Evolutionary conservation across 2,329 filamentous ascomycete genomes (phyloP), one percentile per base, ranked within the genome.

Genomic region (Penicillium vulpinum): DNA sequence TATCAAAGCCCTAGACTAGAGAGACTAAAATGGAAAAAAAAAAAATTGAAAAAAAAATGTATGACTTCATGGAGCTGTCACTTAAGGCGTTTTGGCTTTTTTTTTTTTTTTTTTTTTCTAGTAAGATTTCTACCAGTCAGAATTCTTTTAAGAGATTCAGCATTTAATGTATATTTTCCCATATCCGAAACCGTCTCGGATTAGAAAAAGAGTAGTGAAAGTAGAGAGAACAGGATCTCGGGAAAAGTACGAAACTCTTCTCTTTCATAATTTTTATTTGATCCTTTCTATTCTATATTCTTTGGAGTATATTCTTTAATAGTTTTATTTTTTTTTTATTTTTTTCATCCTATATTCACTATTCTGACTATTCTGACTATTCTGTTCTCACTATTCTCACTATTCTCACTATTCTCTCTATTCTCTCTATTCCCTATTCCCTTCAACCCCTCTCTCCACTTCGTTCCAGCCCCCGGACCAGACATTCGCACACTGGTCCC

Each of bases 381-480:
- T n/a, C n/a, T n/a, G n/a, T n/a, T n/a, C n/a, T n/a, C n/a, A n/a
- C n/a, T n/a, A n/a, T n/a, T n/a, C n/a, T n/a, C n/a, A n/a, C n/a
- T n/a, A n/a, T n/a, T n/a, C 28, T 39, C 9, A n/a, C 15, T 31
- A 10, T 15, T 35, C 15, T 35, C 21, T 38, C 13, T 16, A 22
- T 15, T 33, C 15, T 35, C 38, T 13, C 38, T 46, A 43, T 43
- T 21, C 35, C 36, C 39, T 46, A 44, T 38, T 51, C 36, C 46
- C 40, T 33, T 38, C 22, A 48, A 54, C 51, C 50, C 50, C 51
- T 40, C 51, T 54, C 56, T 61, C 54, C 56, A 58, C 58, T 65
- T 58, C 54, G 57, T 61, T 62, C 59, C 64, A 62, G 60, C 60
- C 63, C 61, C 57, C 49, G 57, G 56, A 49, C 56, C 58, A 59